These are phyloP conservation scores for Scedosporium dehoogii DNA, from an alignment of 2,329 filamentous ascomycete genomes.

Conservation along the genomic window DNA sequence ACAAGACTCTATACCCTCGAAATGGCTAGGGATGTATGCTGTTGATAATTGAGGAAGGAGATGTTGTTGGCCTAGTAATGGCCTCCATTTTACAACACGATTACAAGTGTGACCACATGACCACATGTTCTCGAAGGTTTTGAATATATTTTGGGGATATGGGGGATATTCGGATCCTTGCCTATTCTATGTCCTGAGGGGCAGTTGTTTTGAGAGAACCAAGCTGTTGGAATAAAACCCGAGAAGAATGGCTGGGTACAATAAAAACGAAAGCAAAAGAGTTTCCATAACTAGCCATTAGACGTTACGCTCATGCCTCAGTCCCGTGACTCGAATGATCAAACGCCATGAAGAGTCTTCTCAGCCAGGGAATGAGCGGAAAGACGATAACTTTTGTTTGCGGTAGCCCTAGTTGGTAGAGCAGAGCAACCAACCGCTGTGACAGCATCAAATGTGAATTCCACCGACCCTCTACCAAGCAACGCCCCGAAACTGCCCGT, in stretches of 20 bases:
- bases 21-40: too few species aligned
- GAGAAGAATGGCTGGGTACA: neutral
- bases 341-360: neutral
- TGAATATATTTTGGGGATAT: neutral
- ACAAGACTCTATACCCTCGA: too few species aligned
- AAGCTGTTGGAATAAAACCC: neutral
- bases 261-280: neutral
- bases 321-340: neutral
- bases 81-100: too few species aligned
- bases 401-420: neutral
- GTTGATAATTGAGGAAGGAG: too few species aligned
- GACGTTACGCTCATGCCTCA: neutral
- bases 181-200: neutral
- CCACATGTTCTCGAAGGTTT: neutral
- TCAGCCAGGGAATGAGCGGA: neutral
- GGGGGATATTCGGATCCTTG: neutral
- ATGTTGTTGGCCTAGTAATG: too few species aligned
- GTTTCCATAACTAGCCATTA: constrained; percentile 7
- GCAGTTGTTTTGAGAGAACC: neutral
- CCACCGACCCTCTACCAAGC: neutral
- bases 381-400: neutral
- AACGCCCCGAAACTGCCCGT: neutral
- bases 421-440: neutral
- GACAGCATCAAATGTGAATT: neutral
- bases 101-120: too few species aligned